phyloP scores from a whole-genome alignment of 2,329 filamentous ascomycete species.

The Raffaelea arxii region DNA sequence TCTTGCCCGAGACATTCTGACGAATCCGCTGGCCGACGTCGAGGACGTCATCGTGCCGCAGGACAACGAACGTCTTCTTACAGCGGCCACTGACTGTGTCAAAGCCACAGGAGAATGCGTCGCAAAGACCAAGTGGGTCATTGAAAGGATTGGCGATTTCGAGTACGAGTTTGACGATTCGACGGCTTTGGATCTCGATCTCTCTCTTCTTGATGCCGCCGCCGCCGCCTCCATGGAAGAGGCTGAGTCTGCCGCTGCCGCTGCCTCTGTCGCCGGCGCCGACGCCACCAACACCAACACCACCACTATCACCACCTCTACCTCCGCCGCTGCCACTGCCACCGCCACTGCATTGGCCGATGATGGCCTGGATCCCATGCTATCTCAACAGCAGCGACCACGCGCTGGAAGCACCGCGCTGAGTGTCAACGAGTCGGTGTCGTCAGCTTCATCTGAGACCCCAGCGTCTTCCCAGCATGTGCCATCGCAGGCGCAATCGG shows the following conservation, averaged over 20 bases:
- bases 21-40: conserved; percentile 55
- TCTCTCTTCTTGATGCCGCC: conserved; percentile 48
- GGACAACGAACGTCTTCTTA: conserved; percentile 64
- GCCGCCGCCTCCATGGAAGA: not conserved
- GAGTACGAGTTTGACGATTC: conserved; percentile 64
- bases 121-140: conserved; percentile 71
- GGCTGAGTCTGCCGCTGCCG: not conserved
- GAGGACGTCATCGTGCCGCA: conserved; percentile 74
- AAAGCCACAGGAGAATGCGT: conserved; percentile 87
- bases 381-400: no score
- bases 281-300: not conserved
- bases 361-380: no score
- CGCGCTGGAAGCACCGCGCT: no score
- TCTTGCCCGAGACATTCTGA: conserved; percentile 71
- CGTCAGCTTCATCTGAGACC: conserved; percentile 16
- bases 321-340: conserved; percentile 26
- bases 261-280: not conserved
- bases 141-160: conserved; percentile 86
- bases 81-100: conserved; percentile 78
- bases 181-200: conserved; percentile 33
- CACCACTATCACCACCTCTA: conserved; percentile 13
- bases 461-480: not conserved
- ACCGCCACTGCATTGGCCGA: no score
- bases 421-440: conserved; percentile 16
- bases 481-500: not conserved